Conservation (phyloP, 495 filamentous ascomycete species). For the Podospora pseudocomata region DNA sequence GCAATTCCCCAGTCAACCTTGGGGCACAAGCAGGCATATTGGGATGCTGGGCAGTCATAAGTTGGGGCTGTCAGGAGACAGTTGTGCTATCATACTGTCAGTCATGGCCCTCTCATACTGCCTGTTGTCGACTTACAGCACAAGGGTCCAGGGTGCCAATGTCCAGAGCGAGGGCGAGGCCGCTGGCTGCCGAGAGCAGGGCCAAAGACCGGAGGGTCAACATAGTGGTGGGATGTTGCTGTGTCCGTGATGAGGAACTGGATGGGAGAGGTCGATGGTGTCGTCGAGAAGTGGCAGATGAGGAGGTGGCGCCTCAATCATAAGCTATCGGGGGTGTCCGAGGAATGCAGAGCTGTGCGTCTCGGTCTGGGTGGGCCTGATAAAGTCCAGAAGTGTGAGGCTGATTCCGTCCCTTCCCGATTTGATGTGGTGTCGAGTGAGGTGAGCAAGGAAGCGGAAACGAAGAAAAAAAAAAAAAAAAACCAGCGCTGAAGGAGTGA, state of each 20-base stretch:
- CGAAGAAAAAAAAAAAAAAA: background rate
- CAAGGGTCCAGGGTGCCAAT: conserved; percentile 25
- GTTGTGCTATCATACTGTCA: conserved; percentile 26
- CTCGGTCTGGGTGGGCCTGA: background rate
- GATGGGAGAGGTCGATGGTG: background rate
- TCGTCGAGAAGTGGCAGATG: background rate
- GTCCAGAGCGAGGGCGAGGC: conserved; percentile 22
- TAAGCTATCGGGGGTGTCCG: conserved; percentile 1
- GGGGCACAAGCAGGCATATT: conserved; percentile 30
- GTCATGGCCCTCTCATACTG: conserved; percentile 2
- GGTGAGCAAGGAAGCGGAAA: too few species aligned
- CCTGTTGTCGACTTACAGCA: conserved; percentile 25
- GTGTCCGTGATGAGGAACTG: background rate
- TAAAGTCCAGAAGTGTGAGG: background rate
- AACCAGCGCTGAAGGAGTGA: conserved; percentile 15
- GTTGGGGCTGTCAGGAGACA: conserved; percentile 9
- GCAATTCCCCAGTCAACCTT: conserved; percentile 18
- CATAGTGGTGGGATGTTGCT: conserved; percentile 21
- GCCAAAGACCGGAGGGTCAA: conserved; percentile 19
- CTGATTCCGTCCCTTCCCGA: too few species aligned
- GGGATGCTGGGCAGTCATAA: conserved; percentile 21
- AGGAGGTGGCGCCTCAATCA: background rate
- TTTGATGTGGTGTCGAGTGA: background rate
- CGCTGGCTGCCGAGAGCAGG: conserved; percentile 22
- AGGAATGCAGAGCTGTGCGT: conserved; percentile 1